phyloP scores from a whole-genome alignment of 768 basidiomycete genomes.

The Pisolithus sp. region DNA sequence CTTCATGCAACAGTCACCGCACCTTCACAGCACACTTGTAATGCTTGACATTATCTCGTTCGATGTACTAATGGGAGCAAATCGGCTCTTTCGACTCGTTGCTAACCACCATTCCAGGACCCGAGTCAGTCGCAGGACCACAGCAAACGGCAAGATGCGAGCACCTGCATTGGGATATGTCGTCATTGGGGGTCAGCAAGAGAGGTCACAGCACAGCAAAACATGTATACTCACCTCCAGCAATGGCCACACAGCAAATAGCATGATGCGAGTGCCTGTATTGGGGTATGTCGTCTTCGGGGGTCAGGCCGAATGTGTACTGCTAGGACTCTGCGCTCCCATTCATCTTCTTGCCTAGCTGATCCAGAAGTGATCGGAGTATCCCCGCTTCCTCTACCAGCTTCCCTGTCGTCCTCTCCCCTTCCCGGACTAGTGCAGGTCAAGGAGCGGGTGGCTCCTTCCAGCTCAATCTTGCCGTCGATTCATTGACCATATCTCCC shows the following conservation, averaged over 20 bases:
- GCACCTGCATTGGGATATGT: too few species aligned
- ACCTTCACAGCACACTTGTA: conserved; percentile 97
- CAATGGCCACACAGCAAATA: too few species aligned
- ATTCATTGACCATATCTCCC: conserved; percentile 56
- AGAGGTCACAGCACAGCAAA: too few species aligned
- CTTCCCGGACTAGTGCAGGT: conserved; percentile 5
- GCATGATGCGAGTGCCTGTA: conserved; percentile 93
- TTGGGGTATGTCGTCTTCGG: conserved; percentile 81
- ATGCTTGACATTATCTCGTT: too few species aligned
- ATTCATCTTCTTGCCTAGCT: conserved; percentile 12
- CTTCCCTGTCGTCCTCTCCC: conserved; percentile 25
- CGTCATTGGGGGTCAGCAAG: too few species aligned
- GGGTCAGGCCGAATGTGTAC: background rate
- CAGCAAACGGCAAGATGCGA: conserved; percentile 74
- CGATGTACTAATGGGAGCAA: too few species aligned
- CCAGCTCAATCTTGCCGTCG: conserved; percentile 47
- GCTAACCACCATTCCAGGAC: conserved; percentile 80
- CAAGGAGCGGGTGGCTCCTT: conserved; percentile 22
- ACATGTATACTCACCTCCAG: too few species aligned
- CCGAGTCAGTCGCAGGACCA: conserved; percentile 93
- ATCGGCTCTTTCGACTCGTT: too few species aligned
- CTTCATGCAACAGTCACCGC: conserved; percentile 8
- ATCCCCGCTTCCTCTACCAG: conserved; percentile 39
- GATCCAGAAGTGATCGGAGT: conserved; percentile 23
- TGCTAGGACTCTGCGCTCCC: conserved; percentile 1